Evolutionary conservation across 176 grass and related monocot species (phyloP), one percentile per base, ranked within the genome.

Genomic region (Tillandsia fasciculata): DNA sequence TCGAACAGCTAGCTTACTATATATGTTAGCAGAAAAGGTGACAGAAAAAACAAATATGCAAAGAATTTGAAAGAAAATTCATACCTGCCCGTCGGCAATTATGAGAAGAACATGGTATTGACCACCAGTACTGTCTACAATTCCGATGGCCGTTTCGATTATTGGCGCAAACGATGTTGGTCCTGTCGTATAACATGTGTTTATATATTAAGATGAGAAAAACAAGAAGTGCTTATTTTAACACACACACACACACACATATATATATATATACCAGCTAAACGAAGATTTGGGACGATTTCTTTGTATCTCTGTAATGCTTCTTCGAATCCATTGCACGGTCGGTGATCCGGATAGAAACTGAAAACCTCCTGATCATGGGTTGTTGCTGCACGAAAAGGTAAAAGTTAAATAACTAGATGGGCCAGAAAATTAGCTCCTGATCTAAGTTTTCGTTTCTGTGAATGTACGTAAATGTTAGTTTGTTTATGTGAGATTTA

Each of bases 71-170:
- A 26, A 52, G n/a, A 68, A 76, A 73, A 79, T 58, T 17, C 75
- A 12, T 49, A 91, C 91, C 87, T 97, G 94, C 54, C 94, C 94
- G 83, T 97, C 94, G 13, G 94, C 91, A 74, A 96, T 96, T 82
- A 96, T 96, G 51, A 96, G 79, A 90, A 96, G 91, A 85, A 96
- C 91, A 87, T 96, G 91, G 73, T 96, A 96, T 54, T 96, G 91
- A 54, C 91, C 91, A 70, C 91, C 91, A 22, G 87, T 87, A 74
- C 71, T 90, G 73, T 96, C 91, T 74, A 73, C 91, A 85, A 96
- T 96, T 67, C 91, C 82, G 70, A 90, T 76, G 64, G 91, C 82
- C 56, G 87, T 87, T 74, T 96, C 91, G 76, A 96, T 96, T 50
- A 96, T 96, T 28, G 91, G 91, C 50, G 91, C 91, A 4, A 96